A percentile compares a stretch with the other conserved stretches of the same genome.
Conservation (phyloP, 1,284 basidiomycete species). For the Ustilago tritici region DNA sequence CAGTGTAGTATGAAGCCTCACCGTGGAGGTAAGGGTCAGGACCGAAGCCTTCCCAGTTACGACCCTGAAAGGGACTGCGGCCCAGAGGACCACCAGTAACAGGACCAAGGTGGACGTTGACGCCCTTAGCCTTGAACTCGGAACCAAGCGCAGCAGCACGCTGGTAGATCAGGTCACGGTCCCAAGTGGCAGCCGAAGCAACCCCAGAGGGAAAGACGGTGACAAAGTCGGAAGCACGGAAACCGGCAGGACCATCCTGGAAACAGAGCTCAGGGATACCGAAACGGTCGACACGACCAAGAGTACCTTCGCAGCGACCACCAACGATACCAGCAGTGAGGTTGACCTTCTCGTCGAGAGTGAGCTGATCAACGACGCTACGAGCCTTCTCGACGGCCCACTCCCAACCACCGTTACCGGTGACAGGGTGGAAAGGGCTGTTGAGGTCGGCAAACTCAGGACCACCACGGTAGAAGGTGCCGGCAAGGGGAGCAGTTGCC, state of each 20-base stretch:
- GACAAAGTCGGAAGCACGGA: conserved; percentile 49
- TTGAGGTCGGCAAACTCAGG: conserved; percentile 32
- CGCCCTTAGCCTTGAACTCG: conserved; percentile 48
- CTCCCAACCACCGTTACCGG: conserved; percentile 46
- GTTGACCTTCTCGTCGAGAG: conserved; percentile 53
- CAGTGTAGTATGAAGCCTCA: conserved; percentile 43
- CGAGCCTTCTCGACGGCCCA: conserved; percentile 39
- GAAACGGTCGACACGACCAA: conserved; percentile 42
- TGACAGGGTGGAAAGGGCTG: conserved; percentile 40
- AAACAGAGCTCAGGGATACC: conserved; percentile 49
- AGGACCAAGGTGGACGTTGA: conserved; percentile 51
- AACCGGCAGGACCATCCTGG: conserved; percentile 48
- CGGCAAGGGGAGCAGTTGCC: conserved; percentile 25
- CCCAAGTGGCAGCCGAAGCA: conserved; percentile 47
- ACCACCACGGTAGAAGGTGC: conserved; percentile 41
- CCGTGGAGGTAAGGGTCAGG: conserved; percentile 46
- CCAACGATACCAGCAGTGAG: conserved; percentile 42
- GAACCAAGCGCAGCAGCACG: conserved; percentile 38
- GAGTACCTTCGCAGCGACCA: conserved; percentile 36
- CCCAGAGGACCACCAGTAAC: conserved; percentile 67
- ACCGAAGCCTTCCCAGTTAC: conserved; percentile 51
- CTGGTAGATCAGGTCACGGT: conserved; percentile 40
- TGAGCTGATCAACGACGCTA: conserved; percentile 35
- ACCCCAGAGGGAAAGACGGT: conserved; percentile 50
- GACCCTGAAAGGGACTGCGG: conserved; percentile 38